Base-by-base conservation (phyloP, 2,329 filamentous ascomycete genomes). In the Fusarium sp. region DNA sequence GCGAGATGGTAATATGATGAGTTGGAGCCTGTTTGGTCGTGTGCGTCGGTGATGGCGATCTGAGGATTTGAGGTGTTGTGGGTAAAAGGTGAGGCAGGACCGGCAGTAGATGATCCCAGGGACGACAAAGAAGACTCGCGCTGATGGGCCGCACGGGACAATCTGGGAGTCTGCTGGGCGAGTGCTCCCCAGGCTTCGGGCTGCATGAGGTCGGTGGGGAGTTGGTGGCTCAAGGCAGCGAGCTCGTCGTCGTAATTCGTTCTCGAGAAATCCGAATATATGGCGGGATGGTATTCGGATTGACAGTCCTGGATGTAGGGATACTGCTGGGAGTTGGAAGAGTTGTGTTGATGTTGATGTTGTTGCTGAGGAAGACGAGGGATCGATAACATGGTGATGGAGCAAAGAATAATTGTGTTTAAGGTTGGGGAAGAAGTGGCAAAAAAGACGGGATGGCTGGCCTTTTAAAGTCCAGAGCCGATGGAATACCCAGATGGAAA, bases 81-180 rank as follows among this genome's bases (percentile, higher is more conserved):
- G 40, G 83, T 85, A 76, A 84, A 90, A 4, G 89, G 88, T 16
- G 89, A 91, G 0, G 85, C 82, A 16, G 89, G 89, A n/a, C 86
- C 87, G 37, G 86, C 83, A 1, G 65, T 68, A 2, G 88, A 90
- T 27, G 89, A 90, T 11, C 87, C 88, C 41, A 90, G 73, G 0
- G 89, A 90, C 0, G 89, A 90, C 39, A 89, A 79, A 7, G 88
- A 90, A 3, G 88, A 88, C 68, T 90, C 88, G 70, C 89, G 86
- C 47, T 90, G 84, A 73, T 91, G 89, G 28, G 82, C 73, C 39
- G 83, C 76, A 15, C 82, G 81, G 60, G 78, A 77, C 40, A 79
- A 66, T 73, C 80, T 81, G 23, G 80, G 77, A 39, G 80, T 80
- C 65, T 80, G 77, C 64, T 82, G 82, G 62, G 77, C 75, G 58